These are phyloP conservation scores for Candida multigemmis DNA, from an alignment of 805 yeast genomes.

Conservation along the genomic window DNA sequence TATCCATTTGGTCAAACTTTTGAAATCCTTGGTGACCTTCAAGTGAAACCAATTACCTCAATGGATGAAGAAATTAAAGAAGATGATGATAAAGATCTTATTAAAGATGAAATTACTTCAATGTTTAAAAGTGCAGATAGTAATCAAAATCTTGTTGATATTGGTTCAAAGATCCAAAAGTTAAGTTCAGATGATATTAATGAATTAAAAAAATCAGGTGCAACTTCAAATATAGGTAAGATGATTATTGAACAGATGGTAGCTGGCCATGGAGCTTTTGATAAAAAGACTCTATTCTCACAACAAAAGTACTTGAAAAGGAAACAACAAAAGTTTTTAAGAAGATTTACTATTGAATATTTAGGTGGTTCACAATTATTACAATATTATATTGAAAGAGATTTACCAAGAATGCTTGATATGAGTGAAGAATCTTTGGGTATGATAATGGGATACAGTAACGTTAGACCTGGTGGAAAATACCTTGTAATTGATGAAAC, in stretches of 20 bases:
- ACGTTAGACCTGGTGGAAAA: constrained; percentile 82
- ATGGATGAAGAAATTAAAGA: constrained; percentile 21
- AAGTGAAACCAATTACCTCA: constrained; percentile 40
- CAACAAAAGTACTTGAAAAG: constrained; percentile 89
- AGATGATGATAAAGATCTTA: constrained; percentile 27
- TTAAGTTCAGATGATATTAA: constrained; percentile 78
- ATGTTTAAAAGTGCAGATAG: constrained; percentile 44
- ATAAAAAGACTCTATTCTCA: constrained; percentile 79
- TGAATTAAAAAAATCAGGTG: constrained; percentile 62
- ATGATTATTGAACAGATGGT: constrained; percentile 76
- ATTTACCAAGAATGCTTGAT: constrained; percentile 62
- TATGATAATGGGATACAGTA: constrained; percentile 65
- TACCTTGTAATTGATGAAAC: constrained; percentile 88
- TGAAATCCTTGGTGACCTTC: constrained; percentile 58
- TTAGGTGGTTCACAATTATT: constrained; percentile 64
- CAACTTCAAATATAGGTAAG: constrained; percentile 55
- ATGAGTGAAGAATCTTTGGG: constrained; percentile 83
- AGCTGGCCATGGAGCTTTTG: constrained; percentile 77
- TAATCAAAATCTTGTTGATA: constrained; percentile 56
- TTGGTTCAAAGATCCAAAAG: constrained; percentile 66
- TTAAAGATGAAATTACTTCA: constrained; percentile 26
- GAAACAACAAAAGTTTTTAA: constrained; percentile 83
- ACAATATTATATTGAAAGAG: constrained; percentile 71
- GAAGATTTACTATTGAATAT: constrained; percentile 76
- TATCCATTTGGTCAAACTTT: constrained; percentile 83